phyloP scores from a whole-genome alignment of 1,284 basidiomycete species.

The Trichosporon sp. region DNA sequence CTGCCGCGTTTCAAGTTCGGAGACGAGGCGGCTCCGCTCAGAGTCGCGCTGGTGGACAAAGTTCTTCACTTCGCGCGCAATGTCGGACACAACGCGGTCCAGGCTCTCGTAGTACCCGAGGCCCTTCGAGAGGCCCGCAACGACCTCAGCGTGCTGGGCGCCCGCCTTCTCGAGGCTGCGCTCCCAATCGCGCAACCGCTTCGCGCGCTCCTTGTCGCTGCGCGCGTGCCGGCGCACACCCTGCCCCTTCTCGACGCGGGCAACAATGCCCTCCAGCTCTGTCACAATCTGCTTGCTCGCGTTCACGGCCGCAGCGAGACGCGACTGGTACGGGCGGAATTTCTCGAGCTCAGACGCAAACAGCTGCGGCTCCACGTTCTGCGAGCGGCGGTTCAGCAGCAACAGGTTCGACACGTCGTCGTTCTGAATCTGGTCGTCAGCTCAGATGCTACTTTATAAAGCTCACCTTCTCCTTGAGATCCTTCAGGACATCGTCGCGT shows the following conservation, averaged over 20 bases:
- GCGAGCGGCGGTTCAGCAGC: slow-evolving; percentile 81
- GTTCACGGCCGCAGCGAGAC: slow-evolving; percentile 68
- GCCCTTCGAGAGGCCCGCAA: slow-evolving; percentile 80
- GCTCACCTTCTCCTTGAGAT: slow-evolving; percentile 70
- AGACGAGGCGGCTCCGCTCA: slow-evolving; percentile 66
- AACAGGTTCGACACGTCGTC: slow-evolving; percentile 96
- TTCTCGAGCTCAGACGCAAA: slow-evolving; percentile 94
- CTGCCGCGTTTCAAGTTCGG: slow-evolving; percentile 62
- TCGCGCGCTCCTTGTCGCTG: slow-evolving; percentile 64
- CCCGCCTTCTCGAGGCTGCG: slow-evolving; percentile 67
- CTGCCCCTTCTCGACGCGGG: slow-evolving; percentile 66
- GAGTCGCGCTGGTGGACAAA: slow-evolving; percentile 64
- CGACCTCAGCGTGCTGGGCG: slow-evolving; percentile 79
- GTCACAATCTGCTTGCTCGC: slow-evolving; percentile 69
- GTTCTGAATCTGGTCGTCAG: slow-evolving; percentile 66
- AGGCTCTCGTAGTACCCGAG: slow-evolving; percentile 82
- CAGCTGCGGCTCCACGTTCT: slow-evolving; percentile 75
- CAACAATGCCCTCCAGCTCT: slow-evolving; percentile 65
- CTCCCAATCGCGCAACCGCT: slow-evolving; percentile 67
- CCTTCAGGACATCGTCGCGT: slow-evolving; percentile 78
- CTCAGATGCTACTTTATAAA: too few species aligned
- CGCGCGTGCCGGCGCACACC: slow-evolving; percentile 71
- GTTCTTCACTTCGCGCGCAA: slow-evolving; percentile 60
- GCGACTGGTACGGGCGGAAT: slow-evolving; percentile 83
- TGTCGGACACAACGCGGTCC: slow-evolving; percentile 60